These are phyloP conservation scores for Nannochloris sp. DNA, from an alignment of 139 green algal genomes.

Conservation along the genomic window DNA sequence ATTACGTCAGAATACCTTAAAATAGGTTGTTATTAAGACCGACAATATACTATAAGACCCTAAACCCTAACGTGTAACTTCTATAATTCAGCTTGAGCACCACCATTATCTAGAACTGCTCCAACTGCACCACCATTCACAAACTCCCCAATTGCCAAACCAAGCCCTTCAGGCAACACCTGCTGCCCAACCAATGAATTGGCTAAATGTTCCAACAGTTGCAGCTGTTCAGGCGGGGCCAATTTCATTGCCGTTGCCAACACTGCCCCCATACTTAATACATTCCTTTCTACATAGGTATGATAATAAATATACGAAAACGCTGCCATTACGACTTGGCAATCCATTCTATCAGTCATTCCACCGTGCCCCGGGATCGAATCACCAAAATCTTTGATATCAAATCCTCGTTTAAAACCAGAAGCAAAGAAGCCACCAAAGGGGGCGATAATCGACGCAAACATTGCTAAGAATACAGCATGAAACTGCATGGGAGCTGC, in stretches of 20 bases:
- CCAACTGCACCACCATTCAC: too few species aligned
- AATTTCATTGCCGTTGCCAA: constrained; percentile 30
- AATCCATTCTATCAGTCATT: constrained; percentile 98
- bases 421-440: constrained; percentile 98
- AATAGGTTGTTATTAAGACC: too few species aligned
- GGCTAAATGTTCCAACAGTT: constrained; percentile 17
- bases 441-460: constrained; percentile 91
- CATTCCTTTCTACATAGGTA: constrained; percentile 56
- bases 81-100: too few species aligned
- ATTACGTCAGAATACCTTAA: too few species aligned
- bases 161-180: constrained; percentile 8
- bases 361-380: constrained; percentile 96
- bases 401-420: constrained; percentile 98
- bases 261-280: constrained; percentile 43
- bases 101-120: too few species aligned
- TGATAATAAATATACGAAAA: constrained; percentile 94
- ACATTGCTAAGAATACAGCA: constrained; percentile 66
- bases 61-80: too few species aligned
- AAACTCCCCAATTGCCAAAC: too few species aligned
- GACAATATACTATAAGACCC: too few species aligned
- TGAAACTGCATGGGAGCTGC: constrained; percentile 51
- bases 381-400: constrained; percentile 98
- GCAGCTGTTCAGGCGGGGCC: constrained; percentile 3
- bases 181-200: constrained; percentile 14
- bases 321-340: constrained; percentile 95